phyloP scores from a whole-genome alignment of 805 yeast genomes.

The Lachancea mirantina region DNA sequence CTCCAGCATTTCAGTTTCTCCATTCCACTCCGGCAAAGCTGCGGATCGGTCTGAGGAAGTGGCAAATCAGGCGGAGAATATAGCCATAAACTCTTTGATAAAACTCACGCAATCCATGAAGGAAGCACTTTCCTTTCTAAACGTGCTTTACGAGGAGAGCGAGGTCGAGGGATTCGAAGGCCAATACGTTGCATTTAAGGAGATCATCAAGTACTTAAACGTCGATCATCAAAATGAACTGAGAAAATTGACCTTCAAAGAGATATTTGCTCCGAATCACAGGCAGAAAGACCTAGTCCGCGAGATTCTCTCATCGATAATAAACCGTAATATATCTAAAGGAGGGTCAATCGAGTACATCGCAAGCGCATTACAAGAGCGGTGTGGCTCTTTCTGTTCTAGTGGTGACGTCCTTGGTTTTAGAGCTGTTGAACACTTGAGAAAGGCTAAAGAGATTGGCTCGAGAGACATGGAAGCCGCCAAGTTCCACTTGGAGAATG shows the following conservation, averaged over 20 bases:
- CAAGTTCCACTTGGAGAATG: conserved; percentile 58
- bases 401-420: conserved; percentile 88
- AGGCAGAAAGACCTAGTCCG: conserved; percentile 54
- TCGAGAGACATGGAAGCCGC: conserved; percentile 63
- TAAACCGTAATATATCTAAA: conserved; percentile 77
- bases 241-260: conserved; percentile 60
- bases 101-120: conserved; percentile 70
- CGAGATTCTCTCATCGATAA: conserved; percentile 81
- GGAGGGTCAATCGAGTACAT: conserved; percentile 93
- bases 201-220: conserved; percentile 62
- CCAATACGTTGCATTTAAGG: conserved; percentile 43
- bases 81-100: conserved; percentile 73
- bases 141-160: conserved; percentile 72
- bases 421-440: conserved; percentile 86
- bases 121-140: conserved; percentile 84
- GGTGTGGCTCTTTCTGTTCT: conserved; percentile 93
- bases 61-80: conserved; percentile 81
- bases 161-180: conserved; percentile 33
- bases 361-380: conserved; percentile 79
- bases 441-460: conserved; percentile 75
- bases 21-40: conserved; percentile 39
- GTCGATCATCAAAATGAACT: conserved; percentile 62
- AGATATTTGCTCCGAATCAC: conserved; percentile 65
- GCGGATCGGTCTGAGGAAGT: conserved; percentile 47
- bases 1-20: conserved; percentile 25